Conservation (phyloP, 495 filamentous ascomycete species). For the Talaromyces borbonicus region DNA sequence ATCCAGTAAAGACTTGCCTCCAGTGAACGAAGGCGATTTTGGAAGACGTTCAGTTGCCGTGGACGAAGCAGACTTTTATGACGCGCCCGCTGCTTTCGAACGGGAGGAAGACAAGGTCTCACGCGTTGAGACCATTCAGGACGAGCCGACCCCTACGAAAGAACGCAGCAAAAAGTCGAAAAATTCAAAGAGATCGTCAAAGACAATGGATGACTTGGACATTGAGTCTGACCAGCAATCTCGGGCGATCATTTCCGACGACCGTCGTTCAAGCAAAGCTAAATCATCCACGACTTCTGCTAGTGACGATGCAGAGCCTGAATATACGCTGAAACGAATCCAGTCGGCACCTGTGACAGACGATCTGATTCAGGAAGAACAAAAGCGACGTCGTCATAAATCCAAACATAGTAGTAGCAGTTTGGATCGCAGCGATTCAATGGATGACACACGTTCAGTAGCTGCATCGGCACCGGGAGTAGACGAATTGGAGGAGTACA, state of each 20-base stretch:
- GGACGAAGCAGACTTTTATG: neutral
- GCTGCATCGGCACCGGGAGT: constrained; percentile 10
- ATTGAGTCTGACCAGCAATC: constrained; percentile 15
- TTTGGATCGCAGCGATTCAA: constrained; percentile 10
- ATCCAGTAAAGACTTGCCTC: too few species aligned
- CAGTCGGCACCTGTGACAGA: constrained; percentile 3
- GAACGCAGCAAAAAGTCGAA: constrained; percentile 12
- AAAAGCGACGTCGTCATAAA: constrained; percentile 20
- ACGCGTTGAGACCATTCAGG: constrained; percentile 9
- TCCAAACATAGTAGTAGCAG: constrained; percentile 24
- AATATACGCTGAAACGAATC: neutral
- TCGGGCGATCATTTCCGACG: constrained; percentile 7
- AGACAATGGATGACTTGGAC: constrained; percentile 17
- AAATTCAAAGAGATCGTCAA: constrained; percentile 16
- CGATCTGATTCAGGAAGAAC: constrained; percentile 13
- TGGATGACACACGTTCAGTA: constrained; percentile 16
- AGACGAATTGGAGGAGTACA: constrained; percentile 5
- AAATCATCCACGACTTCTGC: neutral
- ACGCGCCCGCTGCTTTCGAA: neutral
- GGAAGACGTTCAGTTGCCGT: neutral
- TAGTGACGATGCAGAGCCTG: neutral
- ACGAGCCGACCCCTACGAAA: constrained; percentile 14
- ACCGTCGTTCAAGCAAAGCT: neutral
- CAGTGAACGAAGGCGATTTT: neutral
- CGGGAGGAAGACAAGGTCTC: neutral